phyloP scores from a whole-genome alignment of 257 asterid genomes.

The Fraxinus anomala region DNA sequence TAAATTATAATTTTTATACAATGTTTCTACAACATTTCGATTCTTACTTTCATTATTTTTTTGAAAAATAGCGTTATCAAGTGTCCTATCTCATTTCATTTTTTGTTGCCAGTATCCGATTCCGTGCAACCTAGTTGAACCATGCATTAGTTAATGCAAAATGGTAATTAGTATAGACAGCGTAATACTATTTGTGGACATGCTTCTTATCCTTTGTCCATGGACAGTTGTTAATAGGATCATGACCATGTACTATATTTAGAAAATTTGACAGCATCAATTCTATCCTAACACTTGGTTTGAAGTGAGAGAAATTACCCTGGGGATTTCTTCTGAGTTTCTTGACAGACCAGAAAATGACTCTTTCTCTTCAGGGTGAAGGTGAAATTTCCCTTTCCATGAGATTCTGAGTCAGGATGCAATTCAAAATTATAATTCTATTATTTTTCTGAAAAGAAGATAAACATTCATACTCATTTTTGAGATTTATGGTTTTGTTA shows the following conservation, averaged over 20 bases:
- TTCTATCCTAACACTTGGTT: constrained; percentile 19
- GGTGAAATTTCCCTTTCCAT: constrained; percentile 20
- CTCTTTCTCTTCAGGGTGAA: constrained; percentile 48
- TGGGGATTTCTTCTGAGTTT: constrained; percentile 40
- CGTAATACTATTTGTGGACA: background rate
- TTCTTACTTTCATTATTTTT: too few species aligned
- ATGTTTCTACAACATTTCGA: too few species aligned
- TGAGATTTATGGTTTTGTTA: constrained; percentile 24
- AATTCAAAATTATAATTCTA: constrained; percentile 13
- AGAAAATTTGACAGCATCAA: background rate
- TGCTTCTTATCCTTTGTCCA: background rate
- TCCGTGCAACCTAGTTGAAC: background rate
- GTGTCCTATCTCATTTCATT: background rate
- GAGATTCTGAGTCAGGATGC: constrained; percentile 23
- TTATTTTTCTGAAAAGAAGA: constrained; percentile 7
- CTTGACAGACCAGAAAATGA: constrained; percentile 51
- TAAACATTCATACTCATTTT: background rate
- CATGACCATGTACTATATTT: background rate
- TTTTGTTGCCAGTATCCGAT: background rate
- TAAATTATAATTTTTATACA: too few species aligned
- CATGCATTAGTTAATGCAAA: background rate
- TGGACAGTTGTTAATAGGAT: background rate
- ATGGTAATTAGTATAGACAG: constrained; percentile 29
- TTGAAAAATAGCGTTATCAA: background rate
- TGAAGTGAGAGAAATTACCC: constrained; percentile 12